Conservation (phyloP, 148 eudicot genomes). For the Euryodendron excelsum region DNA sequence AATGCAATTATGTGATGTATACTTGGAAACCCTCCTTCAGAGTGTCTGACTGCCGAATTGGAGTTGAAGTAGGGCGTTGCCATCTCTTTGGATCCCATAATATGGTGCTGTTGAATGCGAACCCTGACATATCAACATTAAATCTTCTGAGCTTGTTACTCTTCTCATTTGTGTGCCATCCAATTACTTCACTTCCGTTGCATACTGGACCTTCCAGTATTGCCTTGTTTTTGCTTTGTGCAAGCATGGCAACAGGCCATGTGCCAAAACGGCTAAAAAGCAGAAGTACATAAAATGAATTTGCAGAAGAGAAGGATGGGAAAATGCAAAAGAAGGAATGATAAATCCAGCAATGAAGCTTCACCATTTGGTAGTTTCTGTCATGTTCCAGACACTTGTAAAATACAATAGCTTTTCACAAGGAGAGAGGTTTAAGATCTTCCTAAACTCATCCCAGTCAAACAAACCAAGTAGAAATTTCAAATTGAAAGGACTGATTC, state of each 20-base stretch:
- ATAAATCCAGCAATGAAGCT: neutral
- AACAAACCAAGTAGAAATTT: no score
- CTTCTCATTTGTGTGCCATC: slow-evolving; percentile 99
- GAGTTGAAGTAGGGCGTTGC: slow-evolving; percentile 62
- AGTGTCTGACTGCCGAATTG: slow-evolving; percentile 76
- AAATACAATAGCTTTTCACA: no score
- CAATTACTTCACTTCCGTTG: slow-evolving; percentile 71
- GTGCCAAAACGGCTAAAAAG: slow-evolving; percentile 92
- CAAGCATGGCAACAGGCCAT: slow-evolving; percentile 98
- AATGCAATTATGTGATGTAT: slow-evolving; percentile 7
- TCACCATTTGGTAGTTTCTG: neutral
- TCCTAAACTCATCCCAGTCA: no score
- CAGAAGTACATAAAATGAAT: neutral
- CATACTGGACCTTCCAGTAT: slow-evolving; percentile 92
- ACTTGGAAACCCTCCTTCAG: slow-evolving; percentile 98
- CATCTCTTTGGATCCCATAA: slow-evolving; percentile 95
- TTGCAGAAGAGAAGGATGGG: neutral
- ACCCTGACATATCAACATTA: slow-evolving; percentile 98
- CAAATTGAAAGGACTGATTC: no score
- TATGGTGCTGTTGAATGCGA: slow-evolving; percentile 96
- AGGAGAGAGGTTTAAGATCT: no score
- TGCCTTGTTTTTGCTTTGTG: slow-evolving; percentile 81
- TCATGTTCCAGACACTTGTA: neutral
- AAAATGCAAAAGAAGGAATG: no score
- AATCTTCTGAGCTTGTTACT: slow-evolving; percentile 88